Base-by-base conservation (phyloP, 352 stramenopile species). In the Phytophthora pluvialis region DNA sequence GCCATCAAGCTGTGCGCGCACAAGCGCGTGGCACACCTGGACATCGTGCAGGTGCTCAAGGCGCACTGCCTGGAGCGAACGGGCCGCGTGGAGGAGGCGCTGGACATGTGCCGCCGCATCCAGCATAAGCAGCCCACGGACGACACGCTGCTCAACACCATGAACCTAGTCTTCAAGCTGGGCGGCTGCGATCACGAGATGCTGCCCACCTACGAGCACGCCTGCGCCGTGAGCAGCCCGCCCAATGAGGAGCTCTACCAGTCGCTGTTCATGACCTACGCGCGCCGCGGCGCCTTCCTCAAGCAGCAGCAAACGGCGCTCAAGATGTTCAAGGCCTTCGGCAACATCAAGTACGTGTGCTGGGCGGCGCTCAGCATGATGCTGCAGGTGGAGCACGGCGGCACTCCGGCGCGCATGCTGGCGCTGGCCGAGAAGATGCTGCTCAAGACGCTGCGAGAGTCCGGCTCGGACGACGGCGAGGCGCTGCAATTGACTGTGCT, bases 241-340 rank as follows among this genome's bases (percentile, higher is more conserved):
- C 80, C 82, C 18, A 89, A 78, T 45, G 81, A 95, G 51, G 87
- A 95, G 59, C 77, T 93, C 25, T 85, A 77, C 48, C 63, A 79
- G 64, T 78, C 78, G 75, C 75, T 94, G 18, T 95, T 95, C 57
- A 72, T 83, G 51, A 72, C 71, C 13, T 95, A 94, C 56, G 80
- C 72, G 33, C 74, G 81, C 8, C 71, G 80, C 32, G 74, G 83
- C 4, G 80, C 78, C 47, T 91, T 91, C 49, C 80, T 93, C 58
- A 92, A 95, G 75, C 87, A 95, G 66, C 87, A 95, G 73, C 87
- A 95, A 59, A 93, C 86, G 13, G 87, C 85, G 54, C 78, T 94
- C 58, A 94, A 94, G 64, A 91, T 95, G 81, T 92, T 88, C 66
- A 93, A 93, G 67, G 66, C 78, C 1, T 94, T 94, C 48, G 68